Evolutionary conservation across 1,284 basidiomycete genomes (phyloP).

Genomic region (Cutaneotrichosporon cavernicola): DNA sequence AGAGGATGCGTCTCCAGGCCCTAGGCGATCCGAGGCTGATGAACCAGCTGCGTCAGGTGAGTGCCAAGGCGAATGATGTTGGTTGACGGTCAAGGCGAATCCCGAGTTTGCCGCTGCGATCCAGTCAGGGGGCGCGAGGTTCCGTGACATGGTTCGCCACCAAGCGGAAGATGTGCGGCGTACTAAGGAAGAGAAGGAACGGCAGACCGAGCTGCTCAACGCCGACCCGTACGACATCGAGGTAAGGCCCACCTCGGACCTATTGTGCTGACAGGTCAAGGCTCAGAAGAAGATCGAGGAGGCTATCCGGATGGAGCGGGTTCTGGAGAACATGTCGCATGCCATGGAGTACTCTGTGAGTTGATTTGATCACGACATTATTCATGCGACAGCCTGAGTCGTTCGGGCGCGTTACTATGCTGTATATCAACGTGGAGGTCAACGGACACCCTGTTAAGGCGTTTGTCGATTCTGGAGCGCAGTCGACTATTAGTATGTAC

Average conservation of each 20-base stretch:
- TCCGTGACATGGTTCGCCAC: slow-evolving; percentile 69
- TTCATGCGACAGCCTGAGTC: slow-evolving; percentile 66
- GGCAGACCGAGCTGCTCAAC: slow-evolving; percentile 68
- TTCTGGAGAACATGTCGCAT: slow-evolving; percentile 87
- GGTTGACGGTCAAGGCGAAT: slow-evolving; percentile 58
- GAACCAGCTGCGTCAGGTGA: slow-evolving; percentile 69
- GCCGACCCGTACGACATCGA: slow-evolving; percentile 88
- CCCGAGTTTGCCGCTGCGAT: slow-evolving; percentile 77
- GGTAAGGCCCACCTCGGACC: slow-evolving; percentile 40
- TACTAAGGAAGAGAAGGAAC: slow-evolving; percentile 61
- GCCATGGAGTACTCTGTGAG: slow-evolving; percentile 75
- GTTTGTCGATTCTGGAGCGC: slow-evolving; percentile 97
- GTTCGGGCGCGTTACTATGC: slow-evolving; percentile 94
- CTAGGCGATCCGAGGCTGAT: slow-evolving; percentile 79
- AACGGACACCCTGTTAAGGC: slow-evolving; percentile 89
- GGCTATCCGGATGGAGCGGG: slow-evolving; percentile 82
- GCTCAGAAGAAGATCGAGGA: slow-evolving; percentile 91
- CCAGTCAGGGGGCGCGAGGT: slow-evolving; percentile 65
- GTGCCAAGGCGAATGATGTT: background rate
- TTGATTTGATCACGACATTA: slow-evolving; percentile 58
- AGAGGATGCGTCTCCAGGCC: slow-evolving; percentile 84
- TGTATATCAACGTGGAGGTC: slow-evolving; percentile 78
- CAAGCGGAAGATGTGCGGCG: slow-evolving; percentile 62
- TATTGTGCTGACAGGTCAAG: slow-evolving; percentile 15
- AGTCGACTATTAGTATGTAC: slow-evolving; percentile 86